Evolutionary conservation across 139 green algal genomes (phyloP).

Genomic region (Tetratostichococcus sp.): DNA sequence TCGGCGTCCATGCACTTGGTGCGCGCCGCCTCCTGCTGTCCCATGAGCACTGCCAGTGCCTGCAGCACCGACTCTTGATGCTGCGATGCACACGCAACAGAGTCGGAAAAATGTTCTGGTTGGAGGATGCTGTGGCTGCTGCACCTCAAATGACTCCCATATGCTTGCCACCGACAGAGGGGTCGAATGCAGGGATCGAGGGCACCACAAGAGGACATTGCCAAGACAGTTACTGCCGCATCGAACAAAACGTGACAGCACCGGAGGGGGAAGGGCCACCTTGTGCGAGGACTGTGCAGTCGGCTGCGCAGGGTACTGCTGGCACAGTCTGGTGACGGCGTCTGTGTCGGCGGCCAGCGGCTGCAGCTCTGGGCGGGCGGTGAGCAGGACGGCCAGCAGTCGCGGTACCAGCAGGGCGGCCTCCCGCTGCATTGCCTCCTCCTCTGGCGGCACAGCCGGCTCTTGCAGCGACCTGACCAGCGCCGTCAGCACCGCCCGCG

Average conservation of each 20-base stretch:
- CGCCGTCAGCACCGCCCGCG: slow-evolving; percentile 40
- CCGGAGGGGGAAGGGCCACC: too few relatives aligned
- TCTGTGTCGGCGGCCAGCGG: slow-evolving; percentile 54
- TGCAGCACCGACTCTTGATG: neutral
- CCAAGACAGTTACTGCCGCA: too few relatives aligned
- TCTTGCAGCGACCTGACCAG: slow-evolving; percentile 60
- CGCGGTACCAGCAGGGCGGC: slow-evolving; percentile 29
- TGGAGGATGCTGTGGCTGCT: too few relatives aligned
- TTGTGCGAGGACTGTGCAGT: neutral
- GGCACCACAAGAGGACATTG: too few relatives aligned
- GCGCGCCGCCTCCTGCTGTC: neutral
- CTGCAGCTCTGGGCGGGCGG: slow-evolving; percentile 44
- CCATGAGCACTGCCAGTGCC: neutral
- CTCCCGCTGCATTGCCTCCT: too few relatives aligned
- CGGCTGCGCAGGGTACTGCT: neutral
- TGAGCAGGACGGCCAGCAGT: slow-evolving; percentile 41
- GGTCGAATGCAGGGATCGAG: too few relatives aligned
- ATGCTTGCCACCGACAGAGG: too few relatives aligned
- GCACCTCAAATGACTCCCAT: too few relatives aligned
- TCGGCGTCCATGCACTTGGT: neutral
- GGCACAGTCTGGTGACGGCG: slow-evolving; percentile 37
- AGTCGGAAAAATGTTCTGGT: too few relatives aligned
- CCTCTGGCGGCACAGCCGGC: too few relatives aligned
- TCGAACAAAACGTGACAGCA: too few relatives aligned
- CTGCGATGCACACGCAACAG: neutral